Percentiles rank a stretch among this genome's conserved stretches.
Evolutionary conservation across 2,329 filamentous ascomycete species (phyloP).

Genomic region (Fusarium liriodendri): DNA sequence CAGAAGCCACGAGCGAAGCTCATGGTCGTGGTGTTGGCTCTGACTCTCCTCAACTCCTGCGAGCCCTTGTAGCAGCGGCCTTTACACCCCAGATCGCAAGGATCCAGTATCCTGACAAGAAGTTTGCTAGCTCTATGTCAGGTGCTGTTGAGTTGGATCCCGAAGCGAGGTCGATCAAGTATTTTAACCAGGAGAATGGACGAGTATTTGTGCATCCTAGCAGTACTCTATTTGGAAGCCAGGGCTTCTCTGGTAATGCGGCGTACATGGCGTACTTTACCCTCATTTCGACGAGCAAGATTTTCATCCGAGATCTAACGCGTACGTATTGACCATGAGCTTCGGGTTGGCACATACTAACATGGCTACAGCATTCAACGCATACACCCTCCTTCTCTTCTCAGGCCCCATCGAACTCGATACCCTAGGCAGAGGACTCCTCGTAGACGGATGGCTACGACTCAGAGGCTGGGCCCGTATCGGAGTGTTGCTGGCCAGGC

Average conservation of each 20-base stretch:
- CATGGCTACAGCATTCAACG: conserved; percentile 78
- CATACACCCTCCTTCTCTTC: conserved; percentile 89
- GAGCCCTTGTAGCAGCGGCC: conserved; percentile 77
- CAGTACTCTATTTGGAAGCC: conserved; percentile 85
- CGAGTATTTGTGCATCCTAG: conserved; percentile 94
- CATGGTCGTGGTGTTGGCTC: conserved; percentile 32
- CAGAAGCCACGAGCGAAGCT: conserved; percentile 46
- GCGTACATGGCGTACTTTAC: conserved; percentile 90
- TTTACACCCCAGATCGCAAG: conserved; percentile 89
- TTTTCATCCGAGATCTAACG: conserved; percentile 91
- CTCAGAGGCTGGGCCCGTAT: conserved; percentile 94
- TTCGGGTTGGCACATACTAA: conserved; percentile 4
- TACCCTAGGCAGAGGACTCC: conserved; percentile 84
- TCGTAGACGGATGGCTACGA: conserved; percentile 91
- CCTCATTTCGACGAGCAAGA: conserved; percentile 91
- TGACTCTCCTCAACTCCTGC: conserved; percentile 64
- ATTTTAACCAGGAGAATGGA: conserved; percentile 86
- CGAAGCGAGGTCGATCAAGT: conserved; percentile 91
- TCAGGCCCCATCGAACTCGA: conserved; percentile 87
- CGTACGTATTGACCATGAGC: conserved; percentile 65
- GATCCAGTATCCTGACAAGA: conserved; percentile 95
- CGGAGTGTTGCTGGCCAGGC: conserved; percentile 84
- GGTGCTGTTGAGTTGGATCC: conserved; percentile 94
- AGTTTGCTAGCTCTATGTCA: conserved; percentile 87
- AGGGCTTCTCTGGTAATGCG: conserved; percentile 79